Evolutionary conservation across 1,284 basidiomycete genomes (phyloP), one percentile per base, ranked within the genome.

Genomic region (Rhodofomes roseus): DNA sequence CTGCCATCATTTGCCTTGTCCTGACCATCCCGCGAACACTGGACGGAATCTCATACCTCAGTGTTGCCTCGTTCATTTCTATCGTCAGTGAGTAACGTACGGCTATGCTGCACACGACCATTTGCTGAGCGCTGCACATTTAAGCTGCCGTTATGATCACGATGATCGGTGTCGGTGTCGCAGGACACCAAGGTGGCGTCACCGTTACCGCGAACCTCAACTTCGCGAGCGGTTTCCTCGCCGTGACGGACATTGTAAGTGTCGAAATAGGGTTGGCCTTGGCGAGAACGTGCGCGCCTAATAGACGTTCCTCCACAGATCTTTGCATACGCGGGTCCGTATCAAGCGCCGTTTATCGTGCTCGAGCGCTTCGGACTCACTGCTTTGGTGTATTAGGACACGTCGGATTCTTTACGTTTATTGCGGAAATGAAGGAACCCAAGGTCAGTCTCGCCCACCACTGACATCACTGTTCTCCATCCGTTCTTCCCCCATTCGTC

Each of bases 351-450:
- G 5, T 12, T 4, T 4, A 27, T 52, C 40, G 57, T 18, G 23
- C 31, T 16, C 27, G n/a, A 20, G 34, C 4, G 20, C 6, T 11
- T 36, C 7, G 37, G 27, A 4, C 51, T 29, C 16, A 40, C 40
- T 34, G 29, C 5, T 20, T 20, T 40, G 14, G 4, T 8, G 12
- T 55, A 5, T 5, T 34, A 63, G 68, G 70, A 6, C 71, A 73
- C 48, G 71, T 69, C 31, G 76, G 76, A 67, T 82, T 83, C 70
- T 84, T 84, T 65, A 79, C 83, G 11, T 72, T 83, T 51, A 82
- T 84, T 55, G 80, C 82, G 18, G 82, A 84, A 65, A 83, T 84
- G 83, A 71, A 72, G 56, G 64, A 66, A 50, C 82, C 82, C 2
- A 66, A 76, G 63, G 80, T 68, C 40, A 2, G 63, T 60, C 4